Percentiles rank a stretch among this genome's conserved stretches.
Evolutionary conservation across 768 basidiomycete genomes (phyloP).

Genomic region (Suillus alpinus): DNA sequence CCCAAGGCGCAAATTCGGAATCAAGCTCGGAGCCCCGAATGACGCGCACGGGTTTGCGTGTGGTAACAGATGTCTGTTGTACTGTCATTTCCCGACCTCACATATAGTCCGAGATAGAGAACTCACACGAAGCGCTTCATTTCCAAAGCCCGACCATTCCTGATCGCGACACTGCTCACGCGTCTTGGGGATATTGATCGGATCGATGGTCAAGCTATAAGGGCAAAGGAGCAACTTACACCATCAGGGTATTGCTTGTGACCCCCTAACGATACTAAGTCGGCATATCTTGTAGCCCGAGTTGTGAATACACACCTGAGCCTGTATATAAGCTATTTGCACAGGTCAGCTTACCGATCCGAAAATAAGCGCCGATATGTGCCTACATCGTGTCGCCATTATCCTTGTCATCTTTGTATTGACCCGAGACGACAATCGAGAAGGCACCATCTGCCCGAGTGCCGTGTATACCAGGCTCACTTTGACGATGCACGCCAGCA

Average conservation of each 20-base stretch:
- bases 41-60: conserved; percentile 22
- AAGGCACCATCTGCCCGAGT: conserved; percentile 7
- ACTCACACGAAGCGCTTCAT: conserved; percentile 19
- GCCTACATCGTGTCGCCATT: conserved; percentile 24
- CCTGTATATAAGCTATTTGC: conserved; percentile 26
- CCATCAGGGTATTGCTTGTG: neutral
- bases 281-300: neutral
- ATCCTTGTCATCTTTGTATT: conserved; percentile 24
- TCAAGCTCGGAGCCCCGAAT: conserved; percentile 17
- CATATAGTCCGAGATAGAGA: neutral
- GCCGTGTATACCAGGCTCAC: conserved; percentile 20
- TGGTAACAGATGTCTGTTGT: conserved; percentile 20
- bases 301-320: conserved; percentile 3
- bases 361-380: conserved; percentile 17
- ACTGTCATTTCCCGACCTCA: neutral
- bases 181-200: conserved; percentile 7
- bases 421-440: conserved; percentile 18
- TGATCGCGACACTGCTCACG: conserved; percentile 22
- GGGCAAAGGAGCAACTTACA: conserved; percentile 1
- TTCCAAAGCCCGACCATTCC: conserved; percentile 13
- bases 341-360: neutral
- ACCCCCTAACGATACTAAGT: conserved; percentile 14
- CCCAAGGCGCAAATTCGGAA: conserved; percentile 24
- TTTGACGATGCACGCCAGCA: conserved; percentile 16
- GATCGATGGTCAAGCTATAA: neutral